Conservation (phyloP, 202 grass and related monocot species). For the Zizania palustris region DNA sequence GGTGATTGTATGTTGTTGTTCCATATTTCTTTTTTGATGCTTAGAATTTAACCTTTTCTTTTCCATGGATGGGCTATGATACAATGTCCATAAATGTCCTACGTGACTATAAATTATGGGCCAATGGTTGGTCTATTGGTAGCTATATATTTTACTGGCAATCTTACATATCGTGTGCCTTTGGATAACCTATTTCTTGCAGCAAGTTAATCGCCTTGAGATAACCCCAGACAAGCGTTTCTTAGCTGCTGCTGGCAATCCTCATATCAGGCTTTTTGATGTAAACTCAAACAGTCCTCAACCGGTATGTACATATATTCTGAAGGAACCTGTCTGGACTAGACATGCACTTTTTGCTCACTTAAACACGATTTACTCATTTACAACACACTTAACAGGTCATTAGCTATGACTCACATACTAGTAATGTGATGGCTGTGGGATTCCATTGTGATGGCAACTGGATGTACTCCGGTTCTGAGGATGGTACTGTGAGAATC, state of each 20-base stretch:
- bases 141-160: constrained; percentile 1
- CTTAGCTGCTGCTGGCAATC: constrained; percentile 92
- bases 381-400: constrained; percentile 50
- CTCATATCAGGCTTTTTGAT: constrained; percentile 91
- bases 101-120: neutral
- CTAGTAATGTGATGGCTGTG: constrained; percentile 66
- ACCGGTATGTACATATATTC: constrained; percentile 19
- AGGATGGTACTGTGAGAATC: constrained; percentile 95
- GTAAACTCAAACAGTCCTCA: too few species aligned
- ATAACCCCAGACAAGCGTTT: constrained; percentile 91
- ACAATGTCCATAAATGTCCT: neutral
- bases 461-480: constrained; percentile 99
- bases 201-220: constrained; percentile 97
- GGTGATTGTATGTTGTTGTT: constrained; percentile 3
- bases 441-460: constrained; percentile 51
- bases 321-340: constrained; percentile 5
- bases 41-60: neutral
- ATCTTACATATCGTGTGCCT: neutral
- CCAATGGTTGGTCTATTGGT: neutral
- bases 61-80: constrained; percentile 5
- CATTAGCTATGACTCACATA: constrained; percentile 93
- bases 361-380: neutral
- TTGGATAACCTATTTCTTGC: constrained; percentile 29
- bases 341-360: constrained; percentile 7
- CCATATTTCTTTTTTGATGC: neutral